Conservation (phyloP, 306 rosid species). For the Begonia peltatifolia region DNA sequence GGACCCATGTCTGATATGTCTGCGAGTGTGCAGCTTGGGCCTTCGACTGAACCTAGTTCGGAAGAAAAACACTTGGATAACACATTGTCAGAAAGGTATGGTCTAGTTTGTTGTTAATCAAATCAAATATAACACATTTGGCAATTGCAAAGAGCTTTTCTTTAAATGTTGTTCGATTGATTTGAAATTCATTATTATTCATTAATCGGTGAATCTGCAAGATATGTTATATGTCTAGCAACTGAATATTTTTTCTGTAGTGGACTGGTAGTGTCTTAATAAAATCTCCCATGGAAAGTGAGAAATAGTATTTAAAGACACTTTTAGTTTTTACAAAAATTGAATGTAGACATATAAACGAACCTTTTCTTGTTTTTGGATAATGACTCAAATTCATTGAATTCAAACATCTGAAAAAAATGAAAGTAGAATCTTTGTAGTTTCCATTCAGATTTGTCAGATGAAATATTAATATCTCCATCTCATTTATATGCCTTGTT, state of each 20-base stretch:
- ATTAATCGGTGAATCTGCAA: no score
- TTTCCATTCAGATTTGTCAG: no score
- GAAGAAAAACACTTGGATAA: constrained; percentile 28
- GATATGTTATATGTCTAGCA: no score
- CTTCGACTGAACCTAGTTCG: constrained; percentile 29
- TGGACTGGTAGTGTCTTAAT: no score
- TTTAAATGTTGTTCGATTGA: not conserved
- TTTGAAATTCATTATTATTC: not conserved
- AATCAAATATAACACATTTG: not conserved
- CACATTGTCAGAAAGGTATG: constrained; percentile 33
- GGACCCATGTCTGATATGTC: constrained; percentile 13
- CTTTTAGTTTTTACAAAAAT: not conserved
- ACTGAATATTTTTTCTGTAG: no score
- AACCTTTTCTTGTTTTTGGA: no score
- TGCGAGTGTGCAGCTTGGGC: constrained; percentile 19
- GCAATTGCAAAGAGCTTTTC: not conserved
- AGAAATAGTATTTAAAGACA: constrained; percentile 1
- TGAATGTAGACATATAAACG: not conserved
- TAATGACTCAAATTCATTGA: no score
- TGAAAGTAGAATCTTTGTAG: no score
- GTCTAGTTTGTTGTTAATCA: not conserved
- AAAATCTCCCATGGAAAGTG: no score
- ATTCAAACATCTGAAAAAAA: no score
- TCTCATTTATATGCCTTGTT: no score
- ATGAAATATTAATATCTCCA: no score